Percentiles rank a stretch among this genome's conserved stretches.
These are phyloP conservation scores for Thermomyces lanuginosus DNA, from an alignment of 2,329 filamentous ascomycete species.

Conservation along the genomic window DNA sequence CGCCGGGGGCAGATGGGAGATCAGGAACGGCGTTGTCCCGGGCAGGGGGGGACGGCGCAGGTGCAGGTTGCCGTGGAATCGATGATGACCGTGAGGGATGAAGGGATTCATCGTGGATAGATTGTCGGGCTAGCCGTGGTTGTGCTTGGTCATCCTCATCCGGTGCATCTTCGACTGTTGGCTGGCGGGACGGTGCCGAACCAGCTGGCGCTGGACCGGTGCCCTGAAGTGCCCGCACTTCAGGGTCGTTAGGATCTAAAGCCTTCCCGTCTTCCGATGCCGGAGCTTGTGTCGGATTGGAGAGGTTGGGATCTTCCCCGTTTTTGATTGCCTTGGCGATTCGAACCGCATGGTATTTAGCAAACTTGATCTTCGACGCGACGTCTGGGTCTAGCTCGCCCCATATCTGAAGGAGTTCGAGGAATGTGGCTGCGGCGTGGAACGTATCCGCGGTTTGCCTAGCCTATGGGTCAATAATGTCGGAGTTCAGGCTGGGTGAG, in stretches of 20 bases:
- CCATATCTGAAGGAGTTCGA: slow-evolving; percentile 80
- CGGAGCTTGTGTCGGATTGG: slow-evolving; percentile 56
- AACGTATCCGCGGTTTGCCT: slow-evolving; percentile 91
- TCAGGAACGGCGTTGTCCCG: slow-evolving; percentile 11
- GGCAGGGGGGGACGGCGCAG: slow-evolving; percentile 7
- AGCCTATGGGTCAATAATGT: slow-evolving; percentile 3
- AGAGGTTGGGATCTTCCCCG: slow-evolving; percentile 78
- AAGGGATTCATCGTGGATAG: slow-evolving; percentile 34
- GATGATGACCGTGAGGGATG: slow-evolving; percentile 33
- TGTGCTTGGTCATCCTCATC: slow-evolving; percentile 39
- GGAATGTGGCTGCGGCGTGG: slow-evolving; percentile 78
- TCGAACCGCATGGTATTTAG: slow-evolving; percentile 85
- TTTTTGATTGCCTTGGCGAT: slow-evolving; percentile 85
- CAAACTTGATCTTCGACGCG: slow-evolving; percentile 79
- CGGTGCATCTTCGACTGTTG: slow-evolving; percentile 44
- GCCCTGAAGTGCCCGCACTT: slow-evolving; percentile 40
- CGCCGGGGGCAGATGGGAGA: slow-evolving; percentile 24
- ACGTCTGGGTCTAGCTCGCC: slow-evolving; percentile 56
- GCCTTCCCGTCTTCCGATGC: slow-evolving; percentile 29
- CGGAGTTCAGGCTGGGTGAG: not conserved
- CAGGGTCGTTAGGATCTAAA: slow-evolving; percentile 49
- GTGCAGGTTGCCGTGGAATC: slow-evolving; percentile 14
- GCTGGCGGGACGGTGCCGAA: slow-evolving; percentile 32
- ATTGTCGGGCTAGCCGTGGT: slow-evolving; percentile 29
- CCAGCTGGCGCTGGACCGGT: slow-evolving; percentile 18